phyloP scores from a whole-genome alignment of 805 yeast genomes.

The Ogataea wickerhamii region DNA sequence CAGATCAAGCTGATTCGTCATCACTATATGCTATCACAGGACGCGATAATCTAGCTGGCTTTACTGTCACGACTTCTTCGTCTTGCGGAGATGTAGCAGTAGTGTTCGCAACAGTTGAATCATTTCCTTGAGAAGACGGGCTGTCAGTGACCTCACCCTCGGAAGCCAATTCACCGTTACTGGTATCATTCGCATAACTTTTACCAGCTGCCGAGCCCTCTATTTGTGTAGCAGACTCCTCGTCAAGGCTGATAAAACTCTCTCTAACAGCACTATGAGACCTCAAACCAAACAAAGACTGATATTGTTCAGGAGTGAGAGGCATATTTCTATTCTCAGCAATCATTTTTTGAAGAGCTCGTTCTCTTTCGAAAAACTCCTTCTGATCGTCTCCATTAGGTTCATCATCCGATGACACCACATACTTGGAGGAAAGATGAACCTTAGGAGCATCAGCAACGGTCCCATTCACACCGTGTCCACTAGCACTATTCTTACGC shows the following conservation, averaged over 20 bases:
- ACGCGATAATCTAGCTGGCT: neutral
- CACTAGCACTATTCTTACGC: constrained; percentile 7
- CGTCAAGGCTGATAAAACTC: constrained; percentile 12
- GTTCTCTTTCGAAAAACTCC: constrained; percentile 55
- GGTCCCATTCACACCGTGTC: neutral
- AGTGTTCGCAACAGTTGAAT: neutral
- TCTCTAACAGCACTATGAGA: constrained; percentile 3
- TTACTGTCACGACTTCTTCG: neutral
- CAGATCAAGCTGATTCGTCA: constrained; percentile 2
- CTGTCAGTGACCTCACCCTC: neutral
- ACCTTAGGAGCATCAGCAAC: constrained; percentile 7
- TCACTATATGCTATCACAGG: constrained; percentile 4
- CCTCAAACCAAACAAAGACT: constrained; percentile 8
- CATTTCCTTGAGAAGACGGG: neutral
- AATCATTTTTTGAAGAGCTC: constrained; percentile 39
- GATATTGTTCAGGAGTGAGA: constrained; percentile 28
- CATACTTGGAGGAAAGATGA: constrained; percentile 49
- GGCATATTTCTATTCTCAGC: constrained; percentile 22
- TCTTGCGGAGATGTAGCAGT: neutral
- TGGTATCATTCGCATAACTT: neutral
- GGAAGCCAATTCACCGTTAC: neutral
- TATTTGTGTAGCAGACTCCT: constrained; percentile 3
- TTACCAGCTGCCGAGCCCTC: no score
- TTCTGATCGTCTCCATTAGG: constrained; percentile 53
- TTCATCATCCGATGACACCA: constrained; percentile 62